These are phyloP conservation scores for Glebionis coronaria DNA, from an alignment of 129 eudicot species.

Conservation along the genomic window DNA sequence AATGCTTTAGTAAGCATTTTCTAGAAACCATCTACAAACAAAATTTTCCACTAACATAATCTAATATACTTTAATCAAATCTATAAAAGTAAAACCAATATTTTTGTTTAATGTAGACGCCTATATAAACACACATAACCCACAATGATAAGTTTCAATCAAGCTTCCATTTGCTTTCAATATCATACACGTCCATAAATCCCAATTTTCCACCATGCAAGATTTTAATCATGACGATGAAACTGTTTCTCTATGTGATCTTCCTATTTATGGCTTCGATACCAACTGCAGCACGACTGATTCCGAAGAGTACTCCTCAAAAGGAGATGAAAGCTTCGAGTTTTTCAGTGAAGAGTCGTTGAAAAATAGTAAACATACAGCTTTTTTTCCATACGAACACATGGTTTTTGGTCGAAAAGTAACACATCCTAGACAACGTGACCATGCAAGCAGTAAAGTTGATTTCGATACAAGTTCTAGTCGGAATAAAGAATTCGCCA, in stretches of 20 bases:
- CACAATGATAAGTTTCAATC: slow-evolving; percentile 1
- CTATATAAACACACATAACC: slow-evolving; percentile 2
- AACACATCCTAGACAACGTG: slow-evolving; percentile 1
- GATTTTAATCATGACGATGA: slow-evolving; percentile 18
- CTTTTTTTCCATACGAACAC: slow-evolving; percentile 16
- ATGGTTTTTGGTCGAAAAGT: slow-evolving; percentile 22
- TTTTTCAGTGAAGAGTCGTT: slow-evolving; percentile 32
- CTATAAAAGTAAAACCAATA: slow-evolving; percentile 24
- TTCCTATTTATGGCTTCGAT: slow-evolving; percentile 18
- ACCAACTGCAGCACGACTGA: slow-evolving; percentile 4
- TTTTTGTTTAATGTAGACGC: neutral
- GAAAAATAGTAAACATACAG: slow-evolving; percentile 18
- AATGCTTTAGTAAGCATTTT: neutral
- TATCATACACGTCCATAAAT: neutral
- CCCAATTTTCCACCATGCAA: slow-evolving; percentile 15
- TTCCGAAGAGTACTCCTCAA: slow-evolving; percentile 18
- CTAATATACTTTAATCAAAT: neutral
- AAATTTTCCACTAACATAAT: slow-evolving; percentile 20
- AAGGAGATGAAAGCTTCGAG: slow-evolving; percentile 32
- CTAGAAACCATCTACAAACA: slow-evolving; percentile 28
- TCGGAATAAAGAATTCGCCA: slow-evolving; percentile 2
- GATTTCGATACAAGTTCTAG: neutral
- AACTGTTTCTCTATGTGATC: slow-evolving; percentile 32
- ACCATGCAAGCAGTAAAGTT: slow-evolving; percentile 9
- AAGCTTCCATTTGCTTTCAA: slow-evolving; percentile 19